Evolutionary conservation across 108 stramenopile genomes (phyloP).

Genomic region (Pinguiococcus pyrenoidosus): DNA sequence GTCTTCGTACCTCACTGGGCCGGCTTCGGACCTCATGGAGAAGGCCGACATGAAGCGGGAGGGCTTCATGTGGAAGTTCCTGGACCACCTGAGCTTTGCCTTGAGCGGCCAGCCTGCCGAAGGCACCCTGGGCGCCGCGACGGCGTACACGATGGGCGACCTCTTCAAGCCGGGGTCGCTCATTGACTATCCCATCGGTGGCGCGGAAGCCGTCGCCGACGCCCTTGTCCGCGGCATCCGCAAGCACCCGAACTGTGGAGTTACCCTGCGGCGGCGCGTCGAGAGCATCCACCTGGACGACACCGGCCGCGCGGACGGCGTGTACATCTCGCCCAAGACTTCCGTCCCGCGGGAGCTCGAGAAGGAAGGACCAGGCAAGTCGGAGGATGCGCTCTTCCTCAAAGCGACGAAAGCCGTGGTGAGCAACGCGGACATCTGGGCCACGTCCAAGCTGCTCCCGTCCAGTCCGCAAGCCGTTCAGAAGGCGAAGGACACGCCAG

Average conservation of each 20-base stretch:
- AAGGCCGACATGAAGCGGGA: constrained; percentile 52
- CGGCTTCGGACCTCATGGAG: constrained; percentile 4
- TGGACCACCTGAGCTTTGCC: constrained; percentile 69
- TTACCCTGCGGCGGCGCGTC: constrained; percentile 20
- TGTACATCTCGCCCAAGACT: too few relatives aligned
- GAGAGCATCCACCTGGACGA: constrained; percentile 56
- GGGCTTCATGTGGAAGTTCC: constrained; percentile 59
- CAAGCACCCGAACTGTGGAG: constrained; percentile 14
- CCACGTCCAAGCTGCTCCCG: constrained; percentile 52
- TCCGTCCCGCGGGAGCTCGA: too few relatives aligned
- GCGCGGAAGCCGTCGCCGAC: constrained; percentile 59
- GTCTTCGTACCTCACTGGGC: constrained; percentile 8
- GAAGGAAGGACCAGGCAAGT: too few relatives aligned
- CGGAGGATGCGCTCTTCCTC: constrained; percentile 41
- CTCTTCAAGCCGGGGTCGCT: constrained; percentile 55
- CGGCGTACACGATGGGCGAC: constrained; percentile 83
- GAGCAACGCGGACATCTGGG: constrained; percentile 67
- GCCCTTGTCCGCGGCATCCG: constrained; percentile 60
- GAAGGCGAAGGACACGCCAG: not conserved
- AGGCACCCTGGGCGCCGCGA: constrained; percentile 74
- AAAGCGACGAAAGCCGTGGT: constrained; percentile 63
- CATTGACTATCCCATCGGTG: constrained; percentile 69
- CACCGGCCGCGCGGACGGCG: constrained; percentile 53
- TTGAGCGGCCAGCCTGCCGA: constrained; percentile 58
- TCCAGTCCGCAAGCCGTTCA: not conserved